These are phyloP conservation scores for Penicillium desertorum DNA, from an alignment of 495 filamentous ascomycete species.

Conservation along the genomic window DNA sequence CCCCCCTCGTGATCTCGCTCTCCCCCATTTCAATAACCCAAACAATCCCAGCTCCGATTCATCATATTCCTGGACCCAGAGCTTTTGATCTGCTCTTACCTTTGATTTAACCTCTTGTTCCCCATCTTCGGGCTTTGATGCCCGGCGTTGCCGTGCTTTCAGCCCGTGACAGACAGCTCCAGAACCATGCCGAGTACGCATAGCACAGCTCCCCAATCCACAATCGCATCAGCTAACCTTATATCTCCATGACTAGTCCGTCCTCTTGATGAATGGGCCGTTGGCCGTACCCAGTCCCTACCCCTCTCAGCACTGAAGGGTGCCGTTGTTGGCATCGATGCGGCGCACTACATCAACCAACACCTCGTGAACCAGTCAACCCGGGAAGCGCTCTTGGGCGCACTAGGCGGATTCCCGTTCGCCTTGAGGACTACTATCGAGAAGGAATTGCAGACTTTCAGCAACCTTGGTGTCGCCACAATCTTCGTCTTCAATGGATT, in stretches of 20 bases:
- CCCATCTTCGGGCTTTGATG: conserved; percentile 28
- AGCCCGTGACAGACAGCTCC: conserved; percentile 34
- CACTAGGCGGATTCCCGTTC: conserved; percentile 86
- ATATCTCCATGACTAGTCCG: conserved; percentile 45
- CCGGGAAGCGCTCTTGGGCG: conserved; percentile 83
- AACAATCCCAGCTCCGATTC: conserved; percentile 15
- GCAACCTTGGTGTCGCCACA: conserved; percentile 58
- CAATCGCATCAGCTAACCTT: conserved; percentile 15
- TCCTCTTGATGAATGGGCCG: conserved; percentile 59
- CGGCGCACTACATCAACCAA: conserved; percentile 78
- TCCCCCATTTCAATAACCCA: conserved; percentile 1
- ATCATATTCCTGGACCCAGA: conserved; percentile 12
- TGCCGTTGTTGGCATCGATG: conserved; percentile 80
- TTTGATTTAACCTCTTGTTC: conserved; percentile 8
- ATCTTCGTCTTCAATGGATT: conserved; percentile 91
- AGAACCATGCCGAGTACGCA: conserved; percentile 46
- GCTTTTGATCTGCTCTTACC: conserved; percentile 11
- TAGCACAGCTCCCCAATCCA: neutral
- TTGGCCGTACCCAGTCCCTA: conserved; percentile 51
- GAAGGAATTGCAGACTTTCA: conserved; percentile 68
- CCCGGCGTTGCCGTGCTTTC: conserved; percentile 34
- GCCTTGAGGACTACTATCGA: conserved; percentile 68
- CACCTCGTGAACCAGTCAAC: conserved; percentile 64
- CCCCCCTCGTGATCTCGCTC: conserved; percentile 21
- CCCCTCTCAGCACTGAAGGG: conserved; percentile 66